These are phyloP conservation scores for Kwoniella shivajii DNA, from an alignment of 1,284 basidiomycete genomes.

Conservation along the genomic window DNA sequence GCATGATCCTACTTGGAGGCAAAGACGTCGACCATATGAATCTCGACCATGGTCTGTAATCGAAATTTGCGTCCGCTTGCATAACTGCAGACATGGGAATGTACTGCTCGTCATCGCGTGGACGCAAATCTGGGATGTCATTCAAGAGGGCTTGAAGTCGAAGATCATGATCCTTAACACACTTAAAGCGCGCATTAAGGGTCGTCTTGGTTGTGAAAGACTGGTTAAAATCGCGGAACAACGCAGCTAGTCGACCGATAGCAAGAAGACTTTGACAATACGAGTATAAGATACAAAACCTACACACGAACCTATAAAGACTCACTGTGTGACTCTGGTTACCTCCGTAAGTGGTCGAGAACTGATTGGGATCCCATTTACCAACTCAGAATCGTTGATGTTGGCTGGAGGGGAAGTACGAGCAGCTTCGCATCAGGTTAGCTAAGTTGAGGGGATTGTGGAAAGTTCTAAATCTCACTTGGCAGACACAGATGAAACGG, in stretches of 20 bases:
- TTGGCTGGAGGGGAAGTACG: conserved; percentile 25
- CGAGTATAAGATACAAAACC: background rate
- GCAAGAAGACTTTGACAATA: conserved; percentile 10
- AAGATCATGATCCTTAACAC: conserved; percentile 14
- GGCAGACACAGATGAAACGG: conserved; percentile 20
- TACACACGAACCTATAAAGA: background rate
- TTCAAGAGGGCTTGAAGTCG: conserved; percentile 10
- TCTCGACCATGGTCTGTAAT: conserved; percentile 22
- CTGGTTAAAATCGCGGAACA: conserved; percentile 21
- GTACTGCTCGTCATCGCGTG: conserved; percentile 12
- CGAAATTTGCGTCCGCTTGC: conserved; percentile 2
- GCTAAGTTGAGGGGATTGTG: too few species aligned
- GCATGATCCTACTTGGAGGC: conserved; percentile 12
- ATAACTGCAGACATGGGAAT: background rate
- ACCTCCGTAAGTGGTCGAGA: conserved; percentile 11
- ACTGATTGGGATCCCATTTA: conserved; percentile 7
- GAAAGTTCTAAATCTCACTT: background rate
- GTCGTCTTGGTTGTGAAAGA: conserved; percentile 13
- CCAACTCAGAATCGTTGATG: conserved; percentile 19
- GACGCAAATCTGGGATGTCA: conserved; percentile 12
- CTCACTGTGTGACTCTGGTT: conserved; percentile 23
- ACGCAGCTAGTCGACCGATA: conserved; percentile 18
- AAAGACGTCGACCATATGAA: conserved; percentile 12
- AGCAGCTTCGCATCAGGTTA: conserved; percentile 1
- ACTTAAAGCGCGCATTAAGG: conserved; percentile 11